Base-by-base conservation (phyloP, 2,329 filamentous ascomycete species). In the Paecilomyces sp. region DNA sequence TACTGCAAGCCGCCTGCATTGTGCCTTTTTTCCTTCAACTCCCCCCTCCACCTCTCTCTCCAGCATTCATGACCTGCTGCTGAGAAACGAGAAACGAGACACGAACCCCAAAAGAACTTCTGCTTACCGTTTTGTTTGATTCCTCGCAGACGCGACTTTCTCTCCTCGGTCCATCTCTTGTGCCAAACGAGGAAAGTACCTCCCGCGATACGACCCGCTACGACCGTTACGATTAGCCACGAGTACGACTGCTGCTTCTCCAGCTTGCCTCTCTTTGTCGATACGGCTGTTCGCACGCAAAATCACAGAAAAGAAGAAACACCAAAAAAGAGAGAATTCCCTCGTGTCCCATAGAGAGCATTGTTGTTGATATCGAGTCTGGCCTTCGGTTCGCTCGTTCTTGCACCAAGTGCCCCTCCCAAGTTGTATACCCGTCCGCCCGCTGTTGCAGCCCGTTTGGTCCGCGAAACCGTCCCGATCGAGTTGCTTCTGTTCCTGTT, bases 11-110 rank as follows among this genome's bases (percentile, higher is more conserved):
- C 36, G 15, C 41, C 36, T n/a, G 13, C 12, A 22, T 8, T 54
- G 50, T 62, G 55, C 34, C 59, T 22, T 33, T 25, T 51, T 60
- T 63, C 62, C 59, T 60, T 63, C 56, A 22, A 22, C 22, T 69
- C 68, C 65, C 66, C 67, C 69, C 70, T 70, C 67, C 70, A 66
- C 64, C 66, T 71, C 67, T 71, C 67, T 70, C 71, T 70, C 56
- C 47, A 52, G 53, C 18, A n/a, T 47, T 47, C 41, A 47, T 47
- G 41, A 47, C n/a, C n/a, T 47, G 36, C 41, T 18, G 41, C 9
- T 47, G 41, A 47, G 41, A 33, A 33, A 33, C 31, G 31, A 33
- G 31, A 9, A 9, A 33, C 31, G 31, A 33, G 31, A 33, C 8
- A 33, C 31, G 31, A 33, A 33, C 7, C 6, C 31, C 8, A 12